These are phyloP conservation scores for Kitagawia praeruptora DNA, from an alignment of 129 eudicot species.

Conservation along the genomic window DNA sequence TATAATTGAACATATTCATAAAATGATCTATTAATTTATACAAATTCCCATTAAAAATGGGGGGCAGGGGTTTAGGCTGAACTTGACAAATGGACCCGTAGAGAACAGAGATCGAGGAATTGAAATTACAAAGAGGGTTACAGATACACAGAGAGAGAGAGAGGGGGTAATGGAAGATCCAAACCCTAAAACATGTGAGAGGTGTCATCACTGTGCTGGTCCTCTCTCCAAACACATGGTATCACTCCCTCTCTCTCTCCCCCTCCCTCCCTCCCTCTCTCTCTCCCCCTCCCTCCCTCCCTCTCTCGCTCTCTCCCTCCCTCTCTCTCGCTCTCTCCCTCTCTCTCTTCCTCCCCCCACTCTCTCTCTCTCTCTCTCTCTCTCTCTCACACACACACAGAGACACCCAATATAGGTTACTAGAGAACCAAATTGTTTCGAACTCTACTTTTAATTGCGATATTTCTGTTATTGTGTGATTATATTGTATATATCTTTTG, in stretches of 20 bases:
- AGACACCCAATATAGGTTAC: no score
- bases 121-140: neutral
- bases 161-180: constrained; percentile 27
- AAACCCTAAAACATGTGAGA: constrained; percentile 26
- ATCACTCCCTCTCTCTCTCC: constrained; percentile 2
- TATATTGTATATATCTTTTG: neutral
- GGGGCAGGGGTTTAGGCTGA: neutral
- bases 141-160: neutral
- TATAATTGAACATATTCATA: no score
- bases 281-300: neutral
- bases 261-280: no score
- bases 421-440: neutral
- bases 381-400: no score
- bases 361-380: no score
- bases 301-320: neutral
- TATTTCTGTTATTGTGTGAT: neutral
- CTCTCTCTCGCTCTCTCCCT: neutral
- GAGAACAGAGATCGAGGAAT: neutral
- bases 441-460: no score
- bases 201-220: constrained; percentile 84
- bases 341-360: neutral
- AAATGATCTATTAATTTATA: no score
- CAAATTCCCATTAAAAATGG: no score
- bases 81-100: neutral
- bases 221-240: constrained; percentile 79